Base-by-base conservation (phyloP, 805 yeast species). In the Hanseniaspora guilliermondii region DNA sequence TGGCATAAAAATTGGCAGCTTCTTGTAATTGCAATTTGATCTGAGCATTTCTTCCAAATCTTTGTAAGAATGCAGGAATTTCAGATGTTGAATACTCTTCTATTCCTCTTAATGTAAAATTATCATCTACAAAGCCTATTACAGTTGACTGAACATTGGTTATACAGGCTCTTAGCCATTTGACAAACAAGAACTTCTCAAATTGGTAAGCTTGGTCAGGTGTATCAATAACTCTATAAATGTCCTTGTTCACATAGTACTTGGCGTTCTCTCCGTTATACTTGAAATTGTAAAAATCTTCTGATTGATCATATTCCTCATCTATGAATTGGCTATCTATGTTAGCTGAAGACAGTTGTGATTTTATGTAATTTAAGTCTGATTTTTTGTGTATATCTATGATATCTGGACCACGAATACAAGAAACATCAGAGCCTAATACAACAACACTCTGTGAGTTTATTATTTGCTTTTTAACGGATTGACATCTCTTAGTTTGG, bases 161-260 rank as follows among this genome's bases (percentile, higher is more conserved):
- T 22, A 93, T 71, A 66, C 88, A 93, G 58, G 95, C 84, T 70
- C 88, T 97, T 2, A 95, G 87, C 99, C 99, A 93, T 0, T 94
- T 76, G 57, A 73, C 77, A 64, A 83, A 78, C 45, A 93, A 70
- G 67, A 87, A 88, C 53, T 74, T 75, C 64, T 91, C 96, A 64
- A 91, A 87, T 19, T 65, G 74, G 38, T 73, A 73, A 16, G 83
- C 79, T 38, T 82, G 82, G 16, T 75, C 72, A 5, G 80, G 78
- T 19, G 76, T 72, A 22, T 70, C 72, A 0, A 91, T 73, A 6
- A 74, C 70, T 44, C 76, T 71, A 2, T 83, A 70, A 1, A 96
- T 86, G 63, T 89, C 91, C 59, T 93, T 71, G 66, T 93, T 97
- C 7, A 83, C 82, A 64, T 93, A 93, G 66, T 87, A 95, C 4